A percentile compares a stretch with the other conserved stretches of the same genome.
These are phyloP conservation scores for Trichoderma gamsii DNA, from an alignment of 495 filamentous ascomycete species.

Conservation along the genomic window DNA sequence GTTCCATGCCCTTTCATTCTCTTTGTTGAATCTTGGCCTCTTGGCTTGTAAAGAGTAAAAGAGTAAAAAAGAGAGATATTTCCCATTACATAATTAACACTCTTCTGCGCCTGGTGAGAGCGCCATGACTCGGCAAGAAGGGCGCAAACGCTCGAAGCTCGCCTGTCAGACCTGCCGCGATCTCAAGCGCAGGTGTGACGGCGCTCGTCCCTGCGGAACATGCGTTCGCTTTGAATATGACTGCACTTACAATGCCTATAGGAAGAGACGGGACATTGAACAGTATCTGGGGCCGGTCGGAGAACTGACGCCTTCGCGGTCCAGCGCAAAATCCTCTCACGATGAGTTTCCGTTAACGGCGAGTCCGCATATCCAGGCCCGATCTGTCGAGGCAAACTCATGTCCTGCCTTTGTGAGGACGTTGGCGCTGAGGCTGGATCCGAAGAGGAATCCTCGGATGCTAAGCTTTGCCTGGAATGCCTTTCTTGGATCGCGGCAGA, in stretches of 20 bases:
- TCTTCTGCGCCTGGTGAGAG: background rate
- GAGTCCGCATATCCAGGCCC: slow-evolving; percentile 17
- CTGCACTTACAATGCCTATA: background rate
- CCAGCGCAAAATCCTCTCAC: background rate
- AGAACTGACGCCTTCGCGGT: background rate
- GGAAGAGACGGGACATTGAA: background rate
- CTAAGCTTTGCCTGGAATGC: slow-evolving; percentile 50
- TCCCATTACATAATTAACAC: background rate
- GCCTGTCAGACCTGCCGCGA: slow-evolving; percentile 13
- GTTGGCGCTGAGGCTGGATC: slow-evolving; percentile 44
- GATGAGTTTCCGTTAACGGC: background rate
- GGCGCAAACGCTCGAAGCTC: background rate
- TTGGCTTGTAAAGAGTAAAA: too few relatives aligned
- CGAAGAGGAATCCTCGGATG: slow-evolving; percentile 41
- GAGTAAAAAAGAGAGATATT: too few relatives aligned
- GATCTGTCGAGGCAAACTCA: slow-evolving; percentile 42
- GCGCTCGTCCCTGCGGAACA: slow-evolving; percentile 3
- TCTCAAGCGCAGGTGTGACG: slow-evolving; percentile 13
- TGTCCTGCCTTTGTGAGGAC: slow-evolving; percentile 46
- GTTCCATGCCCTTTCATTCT: too few relatives aligned
- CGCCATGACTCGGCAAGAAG: background rate
- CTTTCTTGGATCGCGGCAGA: slow-evolving; percentile 33
- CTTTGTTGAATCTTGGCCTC: too few relatives aligned
- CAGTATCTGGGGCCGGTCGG: background rate
- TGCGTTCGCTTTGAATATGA: slow-evolving; percentile 8